These are phyloP conservation scores for Penicillium sp. DNA, from an alignment of 2,329 filamentous ascomycete genomes.

Conservation along the genomic window DNA sequence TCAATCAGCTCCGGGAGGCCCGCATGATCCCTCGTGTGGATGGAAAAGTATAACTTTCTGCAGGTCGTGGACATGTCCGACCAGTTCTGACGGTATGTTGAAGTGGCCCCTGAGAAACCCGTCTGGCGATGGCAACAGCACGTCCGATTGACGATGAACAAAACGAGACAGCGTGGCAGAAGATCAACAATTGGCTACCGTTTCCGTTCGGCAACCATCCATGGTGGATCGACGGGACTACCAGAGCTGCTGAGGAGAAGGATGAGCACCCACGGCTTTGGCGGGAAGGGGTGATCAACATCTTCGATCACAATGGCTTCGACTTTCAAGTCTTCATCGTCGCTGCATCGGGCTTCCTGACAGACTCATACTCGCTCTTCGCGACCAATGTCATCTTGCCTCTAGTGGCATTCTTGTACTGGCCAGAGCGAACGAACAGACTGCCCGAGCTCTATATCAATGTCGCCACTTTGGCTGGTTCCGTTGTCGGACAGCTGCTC, in stretches of 20 bases:
- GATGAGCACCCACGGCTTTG: constrained; percentile 7
- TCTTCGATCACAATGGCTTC: constrained; percentile 10
- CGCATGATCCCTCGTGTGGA: background rate
- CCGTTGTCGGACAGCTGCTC: constrained; percentile 32
- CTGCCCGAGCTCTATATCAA: constrained; percentile 16
- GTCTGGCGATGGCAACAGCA: background rate
- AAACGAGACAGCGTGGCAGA: background rate
- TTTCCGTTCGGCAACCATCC: constrained; percentile 11
- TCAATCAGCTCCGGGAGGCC: background rate
- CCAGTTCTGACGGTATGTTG: background rate
- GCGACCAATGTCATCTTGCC: constrained; percentile 11
- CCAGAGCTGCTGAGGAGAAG: constrained; percentile 3
- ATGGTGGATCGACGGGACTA: constrained; percentile 11
- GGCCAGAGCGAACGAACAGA: constrained; percentile 5
- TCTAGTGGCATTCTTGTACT: constrained; percentile 7
- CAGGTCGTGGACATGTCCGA: background rate
- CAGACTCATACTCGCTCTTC: constrained; percentile 9
- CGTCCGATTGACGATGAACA: background rate
- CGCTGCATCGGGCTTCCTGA: constrained; percentile 9
- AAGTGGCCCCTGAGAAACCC: background rate
- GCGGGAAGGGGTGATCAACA: constrained; percentile 6
- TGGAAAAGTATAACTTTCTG: background rate
- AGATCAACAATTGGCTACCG: constrained; percentile 3
- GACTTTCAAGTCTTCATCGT: constrained; percentile 12
- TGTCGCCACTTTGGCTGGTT: constrained; percentile 28